phyloP scores from a whole-genome alignment of 768 basidiomycete genomes.

The Candolleomyces aberdarensis region DNA sequence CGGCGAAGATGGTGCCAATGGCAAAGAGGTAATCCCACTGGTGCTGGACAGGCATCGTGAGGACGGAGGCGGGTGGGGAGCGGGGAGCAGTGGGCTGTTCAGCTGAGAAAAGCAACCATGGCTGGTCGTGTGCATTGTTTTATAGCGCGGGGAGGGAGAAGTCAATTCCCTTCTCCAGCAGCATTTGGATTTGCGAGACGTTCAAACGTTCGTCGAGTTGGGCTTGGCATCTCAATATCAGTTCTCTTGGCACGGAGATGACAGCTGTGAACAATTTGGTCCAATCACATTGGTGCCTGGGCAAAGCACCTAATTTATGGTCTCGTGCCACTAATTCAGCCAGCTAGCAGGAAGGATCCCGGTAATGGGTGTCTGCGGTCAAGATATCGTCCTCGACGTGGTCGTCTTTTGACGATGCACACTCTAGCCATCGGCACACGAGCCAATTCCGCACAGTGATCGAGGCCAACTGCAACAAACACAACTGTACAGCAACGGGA shows the following conservation, averaged over 20 bases:
- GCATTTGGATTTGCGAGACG: neutral
- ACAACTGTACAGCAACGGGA: too few species aligned
- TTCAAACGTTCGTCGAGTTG: neutral
- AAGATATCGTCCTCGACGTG: too few species aligned
- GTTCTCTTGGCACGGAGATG: neutral
- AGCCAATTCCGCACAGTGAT: too few species aligned
- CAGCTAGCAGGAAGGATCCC: neutral
- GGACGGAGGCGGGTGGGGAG: neutral
- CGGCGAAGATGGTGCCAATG: constrained; percentile 21
- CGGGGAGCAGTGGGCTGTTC: constrained; percentile 2
- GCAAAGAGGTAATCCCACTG: constrained; percentile 29
- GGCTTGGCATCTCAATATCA: neutral
- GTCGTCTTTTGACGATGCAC: too few species aligned
- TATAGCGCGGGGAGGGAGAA: neutral
- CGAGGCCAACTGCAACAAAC: too few species aligned
- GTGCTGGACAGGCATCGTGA: constrained; percentile 20
- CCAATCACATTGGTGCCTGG: neutral
- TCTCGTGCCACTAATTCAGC: constrained; percentile 1
- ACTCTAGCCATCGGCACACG: too few species aligned
- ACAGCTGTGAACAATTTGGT: too few species aligned
- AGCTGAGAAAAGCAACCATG: neutral
- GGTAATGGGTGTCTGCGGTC: neutral
- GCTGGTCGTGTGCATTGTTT: neutral
- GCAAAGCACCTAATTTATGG: neutral
- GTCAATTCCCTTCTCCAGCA: neutral